Percentiles rank a stretch among this genome's conserved stretches.
Conservation (phyloP, 2,329 filamentous ascomycete species). For the Talaromyces atroroseus region DNA sequence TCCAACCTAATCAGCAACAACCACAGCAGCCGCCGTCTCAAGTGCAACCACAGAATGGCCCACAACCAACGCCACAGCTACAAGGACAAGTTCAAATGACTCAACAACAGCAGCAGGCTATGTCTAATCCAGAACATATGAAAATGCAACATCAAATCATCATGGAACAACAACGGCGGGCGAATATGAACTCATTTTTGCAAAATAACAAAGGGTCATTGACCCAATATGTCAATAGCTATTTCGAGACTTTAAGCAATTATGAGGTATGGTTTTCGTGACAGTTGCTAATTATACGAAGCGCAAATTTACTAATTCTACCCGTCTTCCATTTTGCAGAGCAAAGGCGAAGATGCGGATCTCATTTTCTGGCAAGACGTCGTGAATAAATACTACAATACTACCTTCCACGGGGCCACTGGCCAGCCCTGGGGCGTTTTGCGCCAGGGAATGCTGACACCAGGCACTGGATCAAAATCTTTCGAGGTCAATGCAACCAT, state of each 20-base stretch:
- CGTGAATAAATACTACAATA: conserved; percentile 68
- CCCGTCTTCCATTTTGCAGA: conserved; percentile 32
- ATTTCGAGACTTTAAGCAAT: conserved; percentile 51
- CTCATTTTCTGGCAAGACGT: conserved; percentile 74
- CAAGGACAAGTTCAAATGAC: conserved; percentile 9
- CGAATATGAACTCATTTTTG: conserved; percentile 20
- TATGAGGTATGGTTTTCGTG: conserved; percentile 49
- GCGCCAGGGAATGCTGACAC: conserved; percentile 59
- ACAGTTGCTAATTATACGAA: not conserved
- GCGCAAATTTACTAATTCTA: conserved; percentile 12
- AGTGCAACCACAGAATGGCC: conserved; percentile 17
- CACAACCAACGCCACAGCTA: conserved; percentile 1
- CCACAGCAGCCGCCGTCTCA: conserved; percentile 6
- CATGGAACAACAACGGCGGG: conserved; percentile 26
- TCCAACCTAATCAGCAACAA: not conserved
- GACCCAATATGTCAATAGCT: conserved; percentile 50
- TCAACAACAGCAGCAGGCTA: conserved; percentile 31
- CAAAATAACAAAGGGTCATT: conserved; percentile 33
- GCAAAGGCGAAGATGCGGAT: conserved; percentile 59
- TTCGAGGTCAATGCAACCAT: conserved; percentile 81
- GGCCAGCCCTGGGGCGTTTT: conserved; percentile 55
- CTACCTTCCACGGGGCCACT: conserved; percentile 47
- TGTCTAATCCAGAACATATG: conserved; percentile 36
- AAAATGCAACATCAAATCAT: conserved; percentile 40
- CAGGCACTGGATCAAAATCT: conserved; percentile 62